Evolutionary conservation across 1,284 basidiomycete genomes (phyloP).

Genomic region (Moniliella sp.): DNA sequence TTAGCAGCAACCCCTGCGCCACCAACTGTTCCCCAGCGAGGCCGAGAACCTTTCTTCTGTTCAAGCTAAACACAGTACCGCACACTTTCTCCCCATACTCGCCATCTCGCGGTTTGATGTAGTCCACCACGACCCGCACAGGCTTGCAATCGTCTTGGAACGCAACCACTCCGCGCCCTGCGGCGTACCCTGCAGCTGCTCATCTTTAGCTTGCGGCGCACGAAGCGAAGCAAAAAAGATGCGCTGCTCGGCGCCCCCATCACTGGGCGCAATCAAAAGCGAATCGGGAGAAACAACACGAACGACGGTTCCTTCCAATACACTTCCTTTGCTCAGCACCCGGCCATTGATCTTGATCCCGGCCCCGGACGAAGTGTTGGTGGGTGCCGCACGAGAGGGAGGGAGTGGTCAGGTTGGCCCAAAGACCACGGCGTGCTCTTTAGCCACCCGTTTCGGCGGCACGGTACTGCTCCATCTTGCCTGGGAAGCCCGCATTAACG

Average conservation of each 20-base stretch:
- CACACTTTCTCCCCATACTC: slow-evolving; percentile 22
- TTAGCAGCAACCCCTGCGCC: slow-evolving; percentile 71
- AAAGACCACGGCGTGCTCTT: slow-evolving; percentile 56
- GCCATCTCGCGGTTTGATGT: slow-evolving; percentile 22
- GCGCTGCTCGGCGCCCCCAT: slow-evolving; percentile 52
- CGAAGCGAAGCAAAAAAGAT: slow-evolving; percentile 72
- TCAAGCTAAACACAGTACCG: slow-evolving; percentile 12
- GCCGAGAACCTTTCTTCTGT: too few species aligned
- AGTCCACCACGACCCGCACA: slow-evolving; percentile 19
- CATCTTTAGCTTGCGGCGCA: slow-evolving; percentile 47
- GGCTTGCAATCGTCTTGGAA: slow-evolving; percentile 16
- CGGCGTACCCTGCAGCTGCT: slow-evolving; percentile 67
- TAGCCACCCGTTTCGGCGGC: slow-evolving; percentile 64
- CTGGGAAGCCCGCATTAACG: slow-evolving; percentile 42
- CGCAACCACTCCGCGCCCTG: slow-evolving; percentile 54
- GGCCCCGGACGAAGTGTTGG: slow-evolving; percentile 1
- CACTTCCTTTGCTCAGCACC: slow-evolving; percentile 6
- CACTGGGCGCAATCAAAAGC: slow-evolving; percentile 37
- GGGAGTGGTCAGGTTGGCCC: slow-evolving; percentile 43
- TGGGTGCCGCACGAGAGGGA: slow-evolving; percentile 7
- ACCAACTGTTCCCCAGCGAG: slow-evolving; percentile 55
- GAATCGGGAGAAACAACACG: slow-evolving; percentile 84
- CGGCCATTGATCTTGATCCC: neutral
- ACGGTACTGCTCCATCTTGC: slow-evolving; percentile 42
- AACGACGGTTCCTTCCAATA: slow-evolving; percentile 54